Conservation (phyloP, 2,329 filamentous ascomycete species). For the Phialocephala subalpina region DNA sequence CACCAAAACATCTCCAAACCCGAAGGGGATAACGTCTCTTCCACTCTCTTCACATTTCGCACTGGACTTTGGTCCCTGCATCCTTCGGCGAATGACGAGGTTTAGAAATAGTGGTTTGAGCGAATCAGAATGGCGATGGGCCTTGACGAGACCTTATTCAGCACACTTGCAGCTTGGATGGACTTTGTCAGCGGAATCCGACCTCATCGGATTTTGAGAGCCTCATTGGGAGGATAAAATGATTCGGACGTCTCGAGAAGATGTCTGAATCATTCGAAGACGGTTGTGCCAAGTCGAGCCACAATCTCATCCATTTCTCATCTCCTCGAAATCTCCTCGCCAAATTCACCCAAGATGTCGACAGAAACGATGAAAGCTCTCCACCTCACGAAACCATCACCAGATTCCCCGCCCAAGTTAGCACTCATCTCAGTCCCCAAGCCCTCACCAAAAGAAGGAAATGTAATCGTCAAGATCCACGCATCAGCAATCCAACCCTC, state of each 20-base stretch:
- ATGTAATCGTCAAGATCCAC: conserved; percentile 36
- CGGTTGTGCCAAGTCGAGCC: too few relatives aligned
- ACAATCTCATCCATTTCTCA: not conserved
- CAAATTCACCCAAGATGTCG: not conserved
- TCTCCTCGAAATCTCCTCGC: not conserved
- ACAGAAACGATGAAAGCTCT: conserved; percentile 36
- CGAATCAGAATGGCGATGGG: not conserved
- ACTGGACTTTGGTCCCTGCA: too few relatives aligned
- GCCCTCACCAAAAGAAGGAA: conserved; percentile 27
- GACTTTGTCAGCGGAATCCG: not conserved
- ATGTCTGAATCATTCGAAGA: too few relatives aligned
- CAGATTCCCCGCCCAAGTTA: conserved; percentile 23
- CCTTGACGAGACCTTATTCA: conserved; percentile 4
- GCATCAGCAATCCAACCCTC: conserved; percentile 40
- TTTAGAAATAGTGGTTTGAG: not conserved
- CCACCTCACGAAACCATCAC: conserved; percentile 25
- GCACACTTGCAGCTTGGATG: conserved; percentile 6
- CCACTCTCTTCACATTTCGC: not conserved
- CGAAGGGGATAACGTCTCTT: not conserved
- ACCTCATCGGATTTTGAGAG: not conserved
- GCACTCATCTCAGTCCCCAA: conserved; percentile 29
- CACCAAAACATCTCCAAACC: not conserved
- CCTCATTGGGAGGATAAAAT: not conserved
- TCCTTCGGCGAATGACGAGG: not conserved
- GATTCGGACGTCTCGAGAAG: not conserved